phyloP scores from a whole-genome alignment of 1,284 basidiomycete genomes.

The Cystobasidiaceae sp. region DNA sequence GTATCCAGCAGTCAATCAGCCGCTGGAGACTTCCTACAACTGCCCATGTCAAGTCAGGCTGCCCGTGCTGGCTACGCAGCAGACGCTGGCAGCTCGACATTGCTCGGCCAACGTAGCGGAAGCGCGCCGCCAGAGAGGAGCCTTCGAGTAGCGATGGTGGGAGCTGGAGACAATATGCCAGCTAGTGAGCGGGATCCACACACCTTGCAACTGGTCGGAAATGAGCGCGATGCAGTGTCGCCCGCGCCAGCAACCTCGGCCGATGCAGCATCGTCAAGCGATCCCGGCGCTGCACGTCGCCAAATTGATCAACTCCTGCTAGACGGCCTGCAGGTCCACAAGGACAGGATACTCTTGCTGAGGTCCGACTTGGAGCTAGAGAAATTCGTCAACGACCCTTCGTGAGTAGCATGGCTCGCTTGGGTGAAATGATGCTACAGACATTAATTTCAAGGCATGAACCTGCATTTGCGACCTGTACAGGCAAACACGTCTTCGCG shows the following conservation, averaged over 20 bases:
- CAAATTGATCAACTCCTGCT: slow-evolving; percentile 22
- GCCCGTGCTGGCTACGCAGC: not conserved
- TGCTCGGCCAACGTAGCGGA: slow-evolving; percentile 7
- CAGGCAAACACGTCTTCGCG: slow-evolving; percentile 15
- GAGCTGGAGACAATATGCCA: too few relatives aligned
- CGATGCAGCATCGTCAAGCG: too few relatives aligned
- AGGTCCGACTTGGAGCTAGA: slow-evolving; percentile 24
- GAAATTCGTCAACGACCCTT: slow-evolving; percentile 11
- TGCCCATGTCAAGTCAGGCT: not conserved
- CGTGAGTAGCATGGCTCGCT: not conserved
- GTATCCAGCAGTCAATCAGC: not conserved
- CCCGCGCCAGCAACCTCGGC: too few relatives aligned
- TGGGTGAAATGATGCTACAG: not conserved
- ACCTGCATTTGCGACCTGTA: not conserved
- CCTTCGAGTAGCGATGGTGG: not conserved
- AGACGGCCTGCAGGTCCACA: slow-evolving; percentile 19
- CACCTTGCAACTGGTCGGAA: too few relatives aligned
- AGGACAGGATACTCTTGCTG: slow-evolving; percentile 24
- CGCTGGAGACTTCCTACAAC: too few relatives aligned
- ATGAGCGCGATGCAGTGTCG: too few relatives aligned
- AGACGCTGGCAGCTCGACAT: not conserved
- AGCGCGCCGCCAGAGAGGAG: slow-evolving; percentile 9
- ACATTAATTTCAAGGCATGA: not conserved
- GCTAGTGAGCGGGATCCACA: too few relatives aligned
- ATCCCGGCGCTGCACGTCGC: too few relatives aligned